phyloP scores from a whole-genome alignment of 805 yeast species.

The Yueomyces sinensis region DNA sequence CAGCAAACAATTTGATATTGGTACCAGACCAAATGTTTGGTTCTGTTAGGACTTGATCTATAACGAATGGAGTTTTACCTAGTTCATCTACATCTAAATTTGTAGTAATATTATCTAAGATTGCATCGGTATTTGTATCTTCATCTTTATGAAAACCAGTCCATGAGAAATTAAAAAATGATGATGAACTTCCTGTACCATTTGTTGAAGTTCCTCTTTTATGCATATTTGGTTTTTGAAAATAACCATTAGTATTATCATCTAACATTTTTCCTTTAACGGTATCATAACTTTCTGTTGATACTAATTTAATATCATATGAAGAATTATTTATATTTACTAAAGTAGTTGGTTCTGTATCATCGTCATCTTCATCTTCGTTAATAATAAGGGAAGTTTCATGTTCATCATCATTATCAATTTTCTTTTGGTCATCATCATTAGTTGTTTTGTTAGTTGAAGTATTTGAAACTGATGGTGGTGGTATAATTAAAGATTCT shows the following conservation, averaged over 20 bases:
- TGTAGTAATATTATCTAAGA: slow-evolving; percentile 7
- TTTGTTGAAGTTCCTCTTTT: not conserved
- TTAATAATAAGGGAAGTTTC: too few species aligned
- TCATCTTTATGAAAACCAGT: slow-evolving; percentile 15
- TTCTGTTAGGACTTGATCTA: slow-evolving; percentile 22
- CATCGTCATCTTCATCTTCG: too few species aligned
- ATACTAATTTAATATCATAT: too few species aligned
- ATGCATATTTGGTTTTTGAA: too few species aligned
- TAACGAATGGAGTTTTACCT: slow-evolving; percentile 9
- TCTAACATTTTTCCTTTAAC: too few species aligned
- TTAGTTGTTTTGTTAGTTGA: too few species aligned
- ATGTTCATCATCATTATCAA: not conserved
- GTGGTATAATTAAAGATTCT: not conserved
- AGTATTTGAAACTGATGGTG: not conserved
- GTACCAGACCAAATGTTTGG: slow-evolving; percentile 44
- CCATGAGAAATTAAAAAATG: slow-evolving; percentile 30
- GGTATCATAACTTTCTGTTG: too few species aligned
- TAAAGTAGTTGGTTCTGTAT: too few species aligned
- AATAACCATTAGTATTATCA: too few species aligned
- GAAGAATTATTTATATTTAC: too few species aligned
- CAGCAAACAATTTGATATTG: slow-evolving; percentile 34
- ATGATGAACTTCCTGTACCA: slow-evolving; percentile 12
- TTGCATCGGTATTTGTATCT: slow-evolving; percentile 3
- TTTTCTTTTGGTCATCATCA: too few species aligned
- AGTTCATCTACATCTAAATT: slow-evolving; percentile 2